These are phyloP conservation scores for Paramarasmius palmivorus DNA, from an alignment of 1,284 basidiomycete species.

Conservation along the genomic window DNA sequence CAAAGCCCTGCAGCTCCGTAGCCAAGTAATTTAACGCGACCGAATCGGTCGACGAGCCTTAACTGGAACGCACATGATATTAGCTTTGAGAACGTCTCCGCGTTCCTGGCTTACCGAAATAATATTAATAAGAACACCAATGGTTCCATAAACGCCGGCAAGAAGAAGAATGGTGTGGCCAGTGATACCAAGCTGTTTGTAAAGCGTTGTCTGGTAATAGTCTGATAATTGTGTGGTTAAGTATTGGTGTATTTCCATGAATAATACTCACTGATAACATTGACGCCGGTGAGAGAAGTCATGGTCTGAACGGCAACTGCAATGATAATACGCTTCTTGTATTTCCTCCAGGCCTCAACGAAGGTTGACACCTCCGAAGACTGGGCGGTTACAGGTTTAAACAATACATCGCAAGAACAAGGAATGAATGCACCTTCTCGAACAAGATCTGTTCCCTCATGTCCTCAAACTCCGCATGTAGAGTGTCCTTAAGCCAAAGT, in stretches of 20 bases:
- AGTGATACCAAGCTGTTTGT: slow-evolving; percentile 16
- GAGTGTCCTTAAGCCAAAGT: slow-evolving; percentile 2
- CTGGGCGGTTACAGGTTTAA: neutral
- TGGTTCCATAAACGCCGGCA: slow-evolving; percentile 15
- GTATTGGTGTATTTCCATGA: neutral
- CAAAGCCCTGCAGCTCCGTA: slow-evolving; percentile 12
- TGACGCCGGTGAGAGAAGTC: slow-evolving; percentile 17
- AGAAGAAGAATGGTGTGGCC: slow-evolving; percentile 17
- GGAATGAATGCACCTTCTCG: slow-evolving; percentile 8
- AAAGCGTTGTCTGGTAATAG: slow-evolving; percentile 20
- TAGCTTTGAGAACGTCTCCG: too few species aligned
- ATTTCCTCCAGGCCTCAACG: slow-evolving; percentile 17
- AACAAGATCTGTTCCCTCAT: slow-evolving; percentile 19
- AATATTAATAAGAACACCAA: slow-evolving; percentile 13
- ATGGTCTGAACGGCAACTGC: slow-evolving; percentile 18
- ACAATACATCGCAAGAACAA: neutral
- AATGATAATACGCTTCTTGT: slow-evolving; percentile 16
- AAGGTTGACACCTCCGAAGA: slow-evolving; percentile 12
- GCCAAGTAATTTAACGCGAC: slow-evolving; percentile 15
- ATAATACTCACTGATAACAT: slow-evolving; percentile 14
- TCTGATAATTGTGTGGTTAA: slow-evolving; percentile 2
- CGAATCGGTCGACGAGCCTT: slow-evolving; percentile 14
- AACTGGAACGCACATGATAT: slow-evolving; percentile 10
- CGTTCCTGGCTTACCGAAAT: too few species aligned
- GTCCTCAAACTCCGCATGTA: slow-evolving; percentile 17